phyloP scores from a whole-genome alignment of 1,284 basidiomycete genomes.

The Leucoagaricus sp. region DNA sequence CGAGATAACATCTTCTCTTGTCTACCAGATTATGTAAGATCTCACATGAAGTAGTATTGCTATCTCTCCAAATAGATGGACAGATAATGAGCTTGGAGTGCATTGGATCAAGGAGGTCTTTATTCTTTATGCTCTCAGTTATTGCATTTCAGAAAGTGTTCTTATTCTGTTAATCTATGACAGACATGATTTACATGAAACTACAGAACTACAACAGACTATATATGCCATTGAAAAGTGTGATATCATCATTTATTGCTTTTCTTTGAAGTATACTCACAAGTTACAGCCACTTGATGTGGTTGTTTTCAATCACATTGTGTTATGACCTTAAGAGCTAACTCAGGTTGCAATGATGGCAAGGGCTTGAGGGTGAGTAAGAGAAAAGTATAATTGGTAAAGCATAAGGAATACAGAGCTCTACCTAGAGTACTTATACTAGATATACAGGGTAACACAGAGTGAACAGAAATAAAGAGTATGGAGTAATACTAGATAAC shows the following conservation, averaged over 20 bases:
- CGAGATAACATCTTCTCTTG: constrained; percentile 11
- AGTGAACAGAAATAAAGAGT: too few relatives aligned
- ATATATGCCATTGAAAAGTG: constrained; percentile 13
- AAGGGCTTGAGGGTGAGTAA: too few relatives aligned
- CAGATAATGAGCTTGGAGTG: constrained; percentile 16
- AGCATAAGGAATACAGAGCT: too few relatives aligned
- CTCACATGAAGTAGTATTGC: constrained; percentile 15
- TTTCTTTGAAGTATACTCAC: constrained; percentile 25
- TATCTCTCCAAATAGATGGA: constrained; percentile 21
- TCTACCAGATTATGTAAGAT: neutral
- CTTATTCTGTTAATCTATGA: constrained; percentile 23
- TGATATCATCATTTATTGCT: constrained; percentile 20
- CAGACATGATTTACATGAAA: constrained; percentile 25
- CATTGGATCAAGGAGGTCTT: constrained; percentile 22
- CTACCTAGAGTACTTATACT: too few relatives aligned
- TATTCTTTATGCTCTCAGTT: constrained; percentile 17
- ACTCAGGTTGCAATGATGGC: too few relatives aligned
- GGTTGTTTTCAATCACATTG: constrained; percentile 17
- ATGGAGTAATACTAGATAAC: too few relatives aligned
- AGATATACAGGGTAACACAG: too few relatives aligned
- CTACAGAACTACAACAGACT: constrained; percentile 13
- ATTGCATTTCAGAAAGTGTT: constrained; percentile 13
- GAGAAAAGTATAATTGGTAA: too few relatives aligned
- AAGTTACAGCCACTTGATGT: constrained; percentile 27
- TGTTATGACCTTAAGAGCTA: too few relatives aligned